Evolutionary conservation across 257 asterid genomes (phyloP).

Genomic region (Ilex asprella): DNA sequence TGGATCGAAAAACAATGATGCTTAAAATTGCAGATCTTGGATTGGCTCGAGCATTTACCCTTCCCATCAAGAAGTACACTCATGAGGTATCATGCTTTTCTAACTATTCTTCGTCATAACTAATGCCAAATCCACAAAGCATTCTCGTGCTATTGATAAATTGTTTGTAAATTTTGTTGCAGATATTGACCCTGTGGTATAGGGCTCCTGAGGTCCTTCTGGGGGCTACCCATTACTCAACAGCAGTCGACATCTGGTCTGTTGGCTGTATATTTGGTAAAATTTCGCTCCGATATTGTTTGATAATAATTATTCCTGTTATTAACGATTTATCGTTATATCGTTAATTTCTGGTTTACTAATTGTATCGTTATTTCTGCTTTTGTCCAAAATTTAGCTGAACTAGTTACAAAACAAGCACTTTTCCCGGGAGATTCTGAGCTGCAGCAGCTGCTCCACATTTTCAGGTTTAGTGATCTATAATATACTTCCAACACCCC

Average conservation of each 20-base stretch:
- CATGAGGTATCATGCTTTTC: slow-evolving; percentile 54
- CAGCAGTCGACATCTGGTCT: slow-evolving; percentile 98
- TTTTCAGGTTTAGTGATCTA: slow-evolving; percentile 53
- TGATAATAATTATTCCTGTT: not conserved
- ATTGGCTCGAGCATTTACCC: slow-evolving; percentile 80
- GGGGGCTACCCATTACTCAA: slow-evolving; percentile 95
- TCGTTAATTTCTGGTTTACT: too few species aligned
- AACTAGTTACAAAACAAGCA: slow-evolving; percentile 78
- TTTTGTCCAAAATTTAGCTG: slow-evolving; percentile 46
- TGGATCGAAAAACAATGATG: slow-evolving; percentile 87
- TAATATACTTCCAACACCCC: too few species aligned
- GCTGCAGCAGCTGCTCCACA: slow-evolving; percentile 95
- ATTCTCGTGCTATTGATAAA: not conserved
- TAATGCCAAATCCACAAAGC: too few species aligned
- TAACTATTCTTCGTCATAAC: not conserved
- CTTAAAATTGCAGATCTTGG: slow-evolving; percentile 99
- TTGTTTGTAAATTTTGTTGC: slow-evolving; percentile 7
- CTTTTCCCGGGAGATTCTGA: slow-evolving; percentile 95
- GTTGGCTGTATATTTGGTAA: slow-evolving; percentile 96
- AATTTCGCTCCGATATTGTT: not conserved
- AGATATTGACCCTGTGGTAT: slow-evolving; percentile 98
- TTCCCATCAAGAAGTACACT: slow-evolving; percentile 94
- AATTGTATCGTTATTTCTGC: not conserved
- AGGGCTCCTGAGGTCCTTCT: slow-evolving; percentile 99
- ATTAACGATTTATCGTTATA: too few species aligned